These are phyloP conservation scores for Tuber aestivum DNA, from an alignment of 495 filamentous ascomycete genomes.

Conservation along the genomic window DNA sequence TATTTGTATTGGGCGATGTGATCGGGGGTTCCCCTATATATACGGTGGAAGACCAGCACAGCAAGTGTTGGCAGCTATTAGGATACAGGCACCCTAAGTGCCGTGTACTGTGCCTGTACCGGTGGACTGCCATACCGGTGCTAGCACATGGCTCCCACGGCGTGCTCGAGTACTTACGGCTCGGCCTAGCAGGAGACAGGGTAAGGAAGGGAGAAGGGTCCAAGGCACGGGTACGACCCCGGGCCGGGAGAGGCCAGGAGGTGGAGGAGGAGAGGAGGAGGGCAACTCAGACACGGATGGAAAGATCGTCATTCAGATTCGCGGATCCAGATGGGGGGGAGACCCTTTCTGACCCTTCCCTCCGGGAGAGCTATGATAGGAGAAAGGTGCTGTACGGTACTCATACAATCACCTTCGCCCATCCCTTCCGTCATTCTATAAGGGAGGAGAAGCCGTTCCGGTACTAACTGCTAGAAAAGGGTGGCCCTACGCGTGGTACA, in stretches of 20 bases:
- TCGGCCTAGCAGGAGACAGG: not conserved
- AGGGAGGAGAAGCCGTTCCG: constrained; percentile 11
- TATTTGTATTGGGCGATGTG: not conserved
- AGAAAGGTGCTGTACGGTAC: not conserved
- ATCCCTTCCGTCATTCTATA: constrained; percentile 7
- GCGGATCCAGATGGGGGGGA: not conserved
- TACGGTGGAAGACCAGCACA: not conserved
- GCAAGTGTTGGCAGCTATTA: too few species aligned
- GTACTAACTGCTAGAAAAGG: constrained; percentile 20
- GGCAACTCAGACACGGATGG: not conserved
- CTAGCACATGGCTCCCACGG: not conserved
- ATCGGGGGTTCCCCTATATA: not conserved
- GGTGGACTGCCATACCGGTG: not conserved
- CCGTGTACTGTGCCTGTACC: too few species aligned
- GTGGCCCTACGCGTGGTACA: constrained; percentile 31
- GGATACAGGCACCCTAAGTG: too few species aligned
- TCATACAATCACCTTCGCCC: too few species aligned
- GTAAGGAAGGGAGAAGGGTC: not conserved
- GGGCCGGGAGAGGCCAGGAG: not conserved
- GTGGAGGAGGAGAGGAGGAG: not conserved
- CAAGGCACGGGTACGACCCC: not conserved
- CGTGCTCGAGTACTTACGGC: too few species aligned
- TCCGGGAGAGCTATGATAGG: not conserved
- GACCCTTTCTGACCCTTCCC: not conserved
- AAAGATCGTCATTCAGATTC: not conserved